These are phyloP conservation scores for Piloderma croceum DNA, from an alignment of 768 basidiomycete species.

Conservation along the genomic window DNA sequence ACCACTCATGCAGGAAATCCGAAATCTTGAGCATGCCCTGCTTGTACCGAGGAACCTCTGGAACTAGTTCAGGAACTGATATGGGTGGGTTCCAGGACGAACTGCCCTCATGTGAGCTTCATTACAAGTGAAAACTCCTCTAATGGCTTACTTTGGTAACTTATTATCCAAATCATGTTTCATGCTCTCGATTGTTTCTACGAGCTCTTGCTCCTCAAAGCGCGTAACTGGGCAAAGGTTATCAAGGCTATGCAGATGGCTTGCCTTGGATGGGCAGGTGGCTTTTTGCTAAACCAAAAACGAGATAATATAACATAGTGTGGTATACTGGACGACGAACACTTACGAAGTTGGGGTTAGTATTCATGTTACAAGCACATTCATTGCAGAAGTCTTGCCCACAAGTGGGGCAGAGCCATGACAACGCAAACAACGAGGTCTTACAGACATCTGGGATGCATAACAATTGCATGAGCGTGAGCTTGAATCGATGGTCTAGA, in stretches of 20 bases:
- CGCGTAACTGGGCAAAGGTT: slow-evolving; percentile 80
- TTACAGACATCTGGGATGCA: slow-evolving; percentile 76
- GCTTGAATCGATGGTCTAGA: background rate
- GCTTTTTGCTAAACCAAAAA: slow-evolving; percentile 47
- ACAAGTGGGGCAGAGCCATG: slow-evolving; percentile 88
- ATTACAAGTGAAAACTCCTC: too few species aligned
- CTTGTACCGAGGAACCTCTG: too few species aligned
- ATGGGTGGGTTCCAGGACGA: too few species aligned
- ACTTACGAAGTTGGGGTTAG: too few species aligned
- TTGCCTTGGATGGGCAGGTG: slow-evolving; percentile 67
- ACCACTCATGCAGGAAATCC: too few species aligned
- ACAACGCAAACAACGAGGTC: slow-evolving; percentile 85
- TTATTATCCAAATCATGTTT: slow-evolving; percentile 41
- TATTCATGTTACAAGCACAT: slow-evolving; percentile 68
- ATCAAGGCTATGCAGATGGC: slow-evolving; percentile 63
- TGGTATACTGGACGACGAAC: slow-evolving; percentile 41
- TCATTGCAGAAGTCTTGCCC: slow-evolving; percentile 86
- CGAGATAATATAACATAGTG: slow-evolving; percentile 42
- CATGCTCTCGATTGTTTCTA: slow-evolving; percentile 64
- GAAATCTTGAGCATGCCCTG: too few species aligned
- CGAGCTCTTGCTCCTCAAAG: slow-evolving; percentile 61
- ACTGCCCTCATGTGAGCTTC: too few species aligned
- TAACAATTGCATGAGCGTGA: slow-evolving; percentile 2
- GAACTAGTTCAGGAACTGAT: too few species aligned
- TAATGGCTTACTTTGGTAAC: too few species aligned